Percentiles rank a stretch among this genome's conserved stretches.
Conservation (phyloP, 257 asterid species). For the Coffea eugenioides region DNA sequence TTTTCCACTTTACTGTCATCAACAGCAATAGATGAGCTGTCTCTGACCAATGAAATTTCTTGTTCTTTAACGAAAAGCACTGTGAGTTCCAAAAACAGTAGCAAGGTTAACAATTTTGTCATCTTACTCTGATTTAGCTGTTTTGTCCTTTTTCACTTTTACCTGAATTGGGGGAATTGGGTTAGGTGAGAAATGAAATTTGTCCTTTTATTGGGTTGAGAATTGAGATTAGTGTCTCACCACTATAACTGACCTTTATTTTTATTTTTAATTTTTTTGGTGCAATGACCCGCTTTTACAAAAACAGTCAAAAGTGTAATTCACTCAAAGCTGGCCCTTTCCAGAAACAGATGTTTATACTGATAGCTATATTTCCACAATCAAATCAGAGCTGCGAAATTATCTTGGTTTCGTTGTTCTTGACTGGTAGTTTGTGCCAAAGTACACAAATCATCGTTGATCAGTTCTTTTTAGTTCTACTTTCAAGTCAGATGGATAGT, state of each 20-base stretch:
- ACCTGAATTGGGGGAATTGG: neutral
- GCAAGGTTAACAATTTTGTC: neutral
- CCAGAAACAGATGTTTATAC: neutral
- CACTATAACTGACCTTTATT: neutral
- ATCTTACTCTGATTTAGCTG: neutral
- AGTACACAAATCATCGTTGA: neutral
- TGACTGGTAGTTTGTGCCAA: neutral
- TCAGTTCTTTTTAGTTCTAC: neutral
- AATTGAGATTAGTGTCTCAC: neutral
- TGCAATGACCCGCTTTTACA: neutral
- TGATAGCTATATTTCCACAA: neutral
- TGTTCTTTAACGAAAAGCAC: neutral
- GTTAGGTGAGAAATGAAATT: neutral
- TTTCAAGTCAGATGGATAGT: neutral
- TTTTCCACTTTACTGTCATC: no score
- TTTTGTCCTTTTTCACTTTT: no score
- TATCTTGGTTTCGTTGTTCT: neutral
- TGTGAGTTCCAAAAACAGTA: no score
- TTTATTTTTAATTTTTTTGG: no score
- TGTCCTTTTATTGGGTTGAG: neutral
- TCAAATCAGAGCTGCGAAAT: neutral
- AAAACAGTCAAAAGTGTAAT: neutral
- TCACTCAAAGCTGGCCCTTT: neutral
- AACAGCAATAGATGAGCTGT: neutral
- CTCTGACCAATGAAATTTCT: neutral